Base-by-base conservation (phyloP, 306 rosid species). In the Malus sylvestris region DNA sequence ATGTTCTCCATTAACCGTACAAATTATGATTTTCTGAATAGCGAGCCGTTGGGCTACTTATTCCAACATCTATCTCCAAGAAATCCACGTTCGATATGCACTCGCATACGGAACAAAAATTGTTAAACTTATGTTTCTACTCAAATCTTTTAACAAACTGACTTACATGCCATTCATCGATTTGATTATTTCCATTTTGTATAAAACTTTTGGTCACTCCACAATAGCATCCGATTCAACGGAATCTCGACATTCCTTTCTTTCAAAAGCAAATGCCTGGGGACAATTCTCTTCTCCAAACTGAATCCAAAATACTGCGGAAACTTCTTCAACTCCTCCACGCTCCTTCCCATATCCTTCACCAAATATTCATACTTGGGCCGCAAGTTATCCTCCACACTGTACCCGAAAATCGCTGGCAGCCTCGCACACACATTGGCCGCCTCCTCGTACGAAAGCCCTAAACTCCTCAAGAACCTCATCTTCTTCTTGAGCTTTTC, bases 271-370 rank as follows among this genome's bases (percentile, higher is more conserved):
- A 89, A 79, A 77, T 92, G 96, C 33, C 97, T 84, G 0, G 96
- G 97, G 59, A 14, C 81, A 33, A 95, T 90, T 72, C 89, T 81
- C 53, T 81, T 86, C 78, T 85, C 88, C 86, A 90, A 82, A 51
- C 96, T 92, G 51, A 92, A 95, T 19, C 86, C 97, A 68, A 95
- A 95, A 71, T 88, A 89, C 86, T 87, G 92, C 4, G 97, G 97
- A 55, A 95, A 92, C 73, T 2, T 30, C 70, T 80, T 92, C 87
- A 92, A 72, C 72, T 95, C 97, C 20, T 89, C 88, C 79, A 90
- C 62, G 4, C 81, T 88, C 38, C 92, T 85, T 75, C 85, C 82
- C 97, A 95, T 95, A 22, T 88, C 93, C 67, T 76, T 61, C 71
- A 89, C 85, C 81, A 90, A 70, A 72, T 86, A 90, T 83, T 82